Conservation (phyloP, 345 rosid genomes). For the Streptanthus diversifolius region DNA sequence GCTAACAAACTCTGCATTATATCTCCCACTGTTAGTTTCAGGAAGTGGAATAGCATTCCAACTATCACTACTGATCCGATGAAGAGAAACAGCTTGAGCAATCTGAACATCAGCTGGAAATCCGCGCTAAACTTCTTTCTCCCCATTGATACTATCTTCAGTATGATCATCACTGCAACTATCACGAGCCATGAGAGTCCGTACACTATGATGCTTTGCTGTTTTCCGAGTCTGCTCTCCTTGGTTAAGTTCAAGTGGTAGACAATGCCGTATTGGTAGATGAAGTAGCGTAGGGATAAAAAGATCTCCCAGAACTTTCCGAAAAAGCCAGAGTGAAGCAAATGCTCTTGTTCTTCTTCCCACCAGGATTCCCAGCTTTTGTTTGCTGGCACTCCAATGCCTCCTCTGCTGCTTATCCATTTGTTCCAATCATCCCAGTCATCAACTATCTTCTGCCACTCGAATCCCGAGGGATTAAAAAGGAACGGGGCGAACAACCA, state of each 20-base stretch:
- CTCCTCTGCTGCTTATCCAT: slow-evolving; percentile 90
- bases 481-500: slow-evolving; percentile 89
- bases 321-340: slow-evolving; percentile 60
- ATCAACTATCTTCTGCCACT: slow-evolving; percentile 97
- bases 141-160: slow-evolving; percentile 93
- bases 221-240: slow-evolving; percentile 51
- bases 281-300: slow-evolving; percentile 68
- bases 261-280: slow-evolving; percentile 88
- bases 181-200: slow-evolving; percentile 94
- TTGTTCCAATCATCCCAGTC: slow-evolving; percentile 98
- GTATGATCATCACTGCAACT: slow-evolving; percentile 65
- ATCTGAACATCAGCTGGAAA: slow-evolving; percentile 95
- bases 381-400: slow-evolving; percentile 86
- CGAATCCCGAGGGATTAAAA: slow-evolving; percentile 93
- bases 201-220: slow-evolving; percentile 65
- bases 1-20: slow-evolving; percentile 82
- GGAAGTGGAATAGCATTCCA: slow-evolving; percentile 63
- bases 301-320: slow-evolving; percentile 76
- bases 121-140: slow-evolving; percentile 95
- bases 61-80: slow-evolving; percentile 55
- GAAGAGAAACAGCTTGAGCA: slow-evolving; percentile 70
- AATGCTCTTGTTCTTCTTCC: slow-evolving; percentile 97
- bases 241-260: slow-evolving; percentile 68
- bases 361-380: slow-evolving; percentile 99
- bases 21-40: slow-evolving; percentile 77